Evolutionary conservation across 2,329 filamentous ascomycete species (phyloP), one percentile per base, ranked within the genome.

Genomic region (Aspergillus melleus): DNA sequence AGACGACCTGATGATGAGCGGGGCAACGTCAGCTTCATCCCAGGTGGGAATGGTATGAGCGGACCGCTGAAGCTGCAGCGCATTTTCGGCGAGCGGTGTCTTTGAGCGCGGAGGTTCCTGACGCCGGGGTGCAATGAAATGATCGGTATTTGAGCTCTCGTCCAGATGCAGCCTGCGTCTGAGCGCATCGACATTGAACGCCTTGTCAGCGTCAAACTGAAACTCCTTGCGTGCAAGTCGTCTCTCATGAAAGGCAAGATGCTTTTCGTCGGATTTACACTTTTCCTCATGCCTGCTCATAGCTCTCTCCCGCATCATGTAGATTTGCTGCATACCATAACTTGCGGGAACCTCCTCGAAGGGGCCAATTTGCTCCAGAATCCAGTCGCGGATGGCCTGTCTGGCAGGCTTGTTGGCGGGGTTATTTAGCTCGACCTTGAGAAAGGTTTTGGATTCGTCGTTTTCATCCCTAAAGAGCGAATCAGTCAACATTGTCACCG

Each of bases 1-100:
- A 66, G 89, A 83, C 1, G 92, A 94, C 68, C 93, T 91, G 58
- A 96, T 87, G 71, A 94, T 92, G 29, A 90, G 80, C 2, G 93
- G 92, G 56, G 96, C 91, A 66, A 96, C 86, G 26, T 95, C 89
- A 11, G 80, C 79, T 19, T 93, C 90, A 20, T 85, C 81, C 52
- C 64, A 55, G 19, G 55, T 52, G 12, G 4, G 72, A 72, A 24
- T 71, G 70, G 30, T 64, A 16, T 59, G 60, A n/a, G 64, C 46
- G 49, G 36, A 39, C 14, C 32, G 32, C 32, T 36, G 32, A 36
- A 36, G 11, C 32, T 36, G 32, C 32, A 14, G 32, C 14, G 32
- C 32, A 36, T 36, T 36, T 36, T 36, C 32, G 32, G 11, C 14
- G 11, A 22, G 11, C n/a, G 42, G 42, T 19, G 42, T 46, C 42